Evolutionary conservation across 164 flowering plant species (phyloP).

Genomic region (Nelumbo lutea): DNA sequence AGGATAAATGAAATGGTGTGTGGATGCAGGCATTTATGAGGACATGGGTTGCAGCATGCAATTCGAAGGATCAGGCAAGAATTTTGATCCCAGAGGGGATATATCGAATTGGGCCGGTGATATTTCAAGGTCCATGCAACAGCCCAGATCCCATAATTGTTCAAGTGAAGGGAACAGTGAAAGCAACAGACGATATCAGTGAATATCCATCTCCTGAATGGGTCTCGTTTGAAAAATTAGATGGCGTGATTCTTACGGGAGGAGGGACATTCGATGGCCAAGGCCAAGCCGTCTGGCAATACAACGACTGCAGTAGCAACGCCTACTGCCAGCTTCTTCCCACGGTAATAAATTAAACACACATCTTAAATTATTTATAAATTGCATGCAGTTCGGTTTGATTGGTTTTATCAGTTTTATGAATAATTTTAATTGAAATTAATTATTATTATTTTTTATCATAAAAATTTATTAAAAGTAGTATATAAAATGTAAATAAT

Average conservation of each 20-base stretch:
- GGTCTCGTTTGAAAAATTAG: conserved; percentile 30
- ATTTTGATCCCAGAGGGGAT: conserved; percentile 41
- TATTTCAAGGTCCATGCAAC: conserved; percentile 50
- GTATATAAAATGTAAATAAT: too few relatives aligned
- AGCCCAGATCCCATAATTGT: conserved; percentile 27
- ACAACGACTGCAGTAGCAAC: conserved; percentile 24
- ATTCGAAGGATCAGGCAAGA: conserved; percentile 25
- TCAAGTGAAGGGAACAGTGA: conserved; percentile 32
- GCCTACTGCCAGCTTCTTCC: conserved; percentile 29
- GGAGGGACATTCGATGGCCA: conserved; percentile 47
- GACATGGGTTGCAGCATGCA: conserved; percentile 50
- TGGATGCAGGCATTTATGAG: conserved; percentile 35
- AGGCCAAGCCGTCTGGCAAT: conserved; percentile 36
- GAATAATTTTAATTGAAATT: too few relatives aligned
- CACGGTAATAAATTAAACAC: conserved; percentile 23
- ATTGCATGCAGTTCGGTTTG: too few relatives aligned
- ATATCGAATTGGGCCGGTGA: conserved; percentile 20
- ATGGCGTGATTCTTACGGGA: conserved; percentile 38
- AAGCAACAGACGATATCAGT: conserved; percentile 28
- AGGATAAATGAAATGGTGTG: not conserved
- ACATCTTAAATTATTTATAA: not conserved
- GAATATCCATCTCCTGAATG: conserved; percentile 26
- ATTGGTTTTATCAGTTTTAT: too few relatives aligned
- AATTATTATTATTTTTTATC: too few relatives aligned
- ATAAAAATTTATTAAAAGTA: too few relatives aligned